Evolutionary conservation across 805 yeast genomes (phyloP).

Genomic region (Saccharomycopsis vini): DNA sequence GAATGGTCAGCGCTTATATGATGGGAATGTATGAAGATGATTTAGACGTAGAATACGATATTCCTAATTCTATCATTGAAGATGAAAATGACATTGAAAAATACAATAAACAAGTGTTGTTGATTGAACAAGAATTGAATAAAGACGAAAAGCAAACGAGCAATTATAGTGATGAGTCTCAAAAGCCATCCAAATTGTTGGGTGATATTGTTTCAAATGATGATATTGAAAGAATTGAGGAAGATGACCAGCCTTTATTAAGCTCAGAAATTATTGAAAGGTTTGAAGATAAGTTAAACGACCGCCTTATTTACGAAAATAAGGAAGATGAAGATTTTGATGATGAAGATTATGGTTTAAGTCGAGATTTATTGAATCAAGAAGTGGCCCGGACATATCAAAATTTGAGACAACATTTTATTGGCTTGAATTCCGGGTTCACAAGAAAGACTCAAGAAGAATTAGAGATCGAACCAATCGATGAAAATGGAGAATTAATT

Average conservation of each 20-base stretch:
- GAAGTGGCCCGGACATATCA: constrained; percentile 51
- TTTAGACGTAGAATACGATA: constrained; percentile 38
- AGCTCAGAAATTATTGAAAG: constrained; percentile 38
- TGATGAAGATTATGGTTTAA: constrained; percentile 24
- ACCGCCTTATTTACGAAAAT: neutral
- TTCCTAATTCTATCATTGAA: constrained; percentile 30
- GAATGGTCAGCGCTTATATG: constrained; percentile 46
- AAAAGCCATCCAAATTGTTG: no score
- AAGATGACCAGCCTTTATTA: constrained; percentile 32
- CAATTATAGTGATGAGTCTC: constrained; percentile 18
- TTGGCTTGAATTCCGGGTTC: constrained; percentile 42
- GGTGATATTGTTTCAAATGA: no score
- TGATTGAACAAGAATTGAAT: constrained; percentile 22
- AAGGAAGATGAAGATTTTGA: constrained; percentile 14
- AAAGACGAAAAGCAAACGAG: constrained; percentile 16
- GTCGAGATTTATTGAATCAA: constrained; percentile 29
- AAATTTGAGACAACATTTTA: constrained; percentile 39
- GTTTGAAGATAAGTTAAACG: constrained; percentile 5
- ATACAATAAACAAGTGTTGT: constrained; percentile 35
- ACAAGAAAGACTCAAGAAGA: constrained; percentile 37
- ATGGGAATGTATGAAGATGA: constrained; percentile 49
- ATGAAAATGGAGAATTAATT: constrained; percentile 49
- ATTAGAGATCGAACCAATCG: constrained; percentile 58
- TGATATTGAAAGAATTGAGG: constrained; percentile 23
- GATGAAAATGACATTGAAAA: constrained; percentile 39